phyloP scores from a whole-genome alignment of 352 stramenopile genomes.

The Globisporangium irregulare region DNA sequence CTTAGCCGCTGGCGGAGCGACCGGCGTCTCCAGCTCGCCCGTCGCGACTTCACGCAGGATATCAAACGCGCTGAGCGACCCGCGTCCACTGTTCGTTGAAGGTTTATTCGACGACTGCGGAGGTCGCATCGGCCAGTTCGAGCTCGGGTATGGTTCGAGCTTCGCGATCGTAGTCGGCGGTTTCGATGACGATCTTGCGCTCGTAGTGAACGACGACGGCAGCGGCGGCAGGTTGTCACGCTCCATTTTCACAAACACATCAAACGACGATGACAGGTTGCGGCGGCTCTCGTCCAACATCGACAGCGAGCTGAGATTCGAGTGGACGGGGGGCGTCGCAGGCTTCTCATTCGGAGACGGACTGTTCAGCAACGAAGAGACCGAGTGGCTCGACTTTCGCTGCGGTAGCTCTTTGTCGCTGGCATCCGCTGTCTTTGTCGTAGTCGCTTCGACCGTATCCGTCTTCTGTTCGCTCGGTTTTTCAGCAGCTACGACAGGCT shows the following conservation, averaged over 20 bases:
- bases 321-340: constrained; percentile 24
- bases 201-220: constrained; percentile 4
- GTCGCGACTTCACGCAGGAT: constrained; percentile 80
- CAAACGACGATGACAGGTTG: constrained; percentile 18
- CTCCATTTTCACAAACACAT: constrained; percentile 64
- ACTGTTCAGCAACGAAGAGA: constrained; percentile 76
- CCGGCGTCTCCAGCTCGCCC: constrained; percentile 33
- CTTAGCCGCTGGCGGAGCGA: constrained; percentile 25
- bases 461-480: not conserved
- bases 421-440: not conserved
- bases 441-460: not conserved
- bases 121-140: constrained; percentile 21
- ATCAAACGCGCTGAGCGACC: constrained; percentile 72
- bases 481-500: not conserved
- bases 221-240: constrained; percentile 26
- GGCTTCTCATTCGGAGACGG: constrained; percentile 43
- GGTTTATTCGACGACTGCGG: constrained; percentile 8
- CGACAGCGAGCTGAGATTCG: constrained; percentile 30
- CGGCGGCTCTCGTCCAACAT: constrained; percentile 29
- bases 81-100: constrained; percentile 6
- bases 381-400: constrained; percentile 42
- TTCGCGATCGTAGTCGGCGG: constrained; percentile 1
- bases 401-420: not conserved
- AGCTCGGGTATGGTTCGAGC: constrained; percentile 25
- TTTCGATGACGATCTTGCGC: not conserved